Percentiles rank a stretch among this genome's conserved stretches.
These are phyloP conservation scores for Fusarium pseudoanthophilum DNA, from an alignment of 2,329 filamentous ascomycete species.

Conservation along the genomic window DNA sequence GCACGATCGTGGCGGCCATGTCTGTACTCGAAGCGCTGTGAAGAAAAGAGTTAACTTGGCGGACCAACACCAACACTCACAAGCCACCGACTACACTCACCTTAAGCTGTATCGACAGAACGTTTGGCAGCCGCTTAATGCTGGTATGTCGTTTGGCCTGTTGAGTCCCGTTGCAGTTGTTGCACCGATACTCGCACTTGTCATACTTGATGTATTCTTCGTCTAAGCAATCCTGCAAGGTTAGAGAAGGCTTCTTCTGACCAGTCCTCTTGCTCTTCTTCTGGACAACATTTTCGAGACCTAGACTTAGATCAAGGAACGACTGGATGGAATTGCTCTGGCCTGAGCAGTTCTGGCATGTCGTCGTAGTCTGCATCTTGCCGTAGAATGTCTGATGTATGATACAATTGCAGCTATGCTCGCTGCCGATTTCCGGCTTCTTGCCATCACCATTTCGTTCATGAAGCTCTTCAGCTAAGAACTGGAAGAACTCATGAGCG, in stretches of 20 bases:
- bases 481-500: conserved; percentile 97
- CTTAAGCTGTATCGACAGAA: conserved; percentile 93
- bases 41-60: conserved; percentile 5
- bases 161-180: conserved; percentile 79
- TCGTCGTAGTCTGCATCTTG: conserved; percentile 89
- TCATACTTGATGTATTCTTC: conserved; percentile 89
- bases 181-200: conserved; percentile 89
- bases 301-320: conserved; percentile 89
- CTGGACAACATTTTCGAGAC: conserved; percentile 80
- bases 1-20: conserved; percentile 71
- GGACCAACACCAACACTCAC: background rate
- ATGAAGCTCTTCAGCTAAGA: conserved; percentile 91
- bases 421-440: conserved; percentile 67
- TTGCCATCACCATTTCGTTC: conserved; percentile 80
- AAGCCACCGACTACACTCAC: conserved; percentile 56
- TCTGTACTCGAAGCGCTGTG: conserved; percentile 77
- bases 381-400: conserved; percentile 96
- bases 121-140: conserved; percentile 86
- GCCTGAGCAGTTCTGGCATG: conserved; percentile 87
- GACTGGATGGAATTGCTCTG: conserved; percentile 86
- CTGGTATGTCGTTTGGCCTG: conserved; percentile 86
- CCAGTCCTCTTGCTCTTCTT: conserved; percentile 67
- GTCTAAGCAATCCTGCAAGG: conserved; percentile 79
- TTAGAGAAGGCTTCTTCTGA: conserved; percentile 57
- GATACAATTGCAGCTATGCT: conserved; percentile 83